Evolutionary conservation across 176 grass and related monocot genomes (phyloP).

Genomic region (Bothriochloa decipiens): DNA sequence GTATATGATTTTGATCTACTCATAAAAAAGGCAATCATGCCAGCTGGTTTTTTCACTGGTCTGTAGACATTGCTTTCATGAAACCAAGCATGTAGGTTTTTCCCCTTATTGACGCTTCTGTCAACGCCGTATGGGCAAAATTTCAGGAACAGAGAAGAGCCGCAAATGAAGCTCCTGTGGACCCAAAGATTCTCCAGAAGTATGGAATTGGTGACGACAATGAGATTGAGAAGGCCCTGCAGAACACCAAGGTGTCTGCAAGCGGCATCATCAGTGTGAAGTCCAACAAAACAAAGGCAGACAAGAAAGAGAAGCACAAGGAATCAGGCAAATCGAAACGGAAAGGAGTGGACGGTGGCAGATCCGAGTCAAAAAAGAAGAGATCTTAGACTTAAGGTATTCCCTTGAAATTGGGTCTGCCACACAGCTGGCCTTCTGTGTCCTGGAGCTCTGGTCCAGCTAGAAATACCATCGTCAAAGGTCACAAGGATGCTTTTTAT

Average conservation of each 20-base stretch:
- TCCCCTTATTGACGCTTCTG: not conserved
- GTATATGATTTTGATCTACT: not conserved
- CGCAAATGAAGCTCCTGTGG: slow-evolving; percentile 48
- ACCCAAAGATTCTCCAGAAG: slow-evolving; percentile 62
- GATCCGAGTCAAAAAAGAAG: slow-evolving; percentile 70
- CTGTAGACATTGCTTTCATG: not conserved
- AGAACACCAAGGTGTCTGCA: slow-evolving; percentile 62
- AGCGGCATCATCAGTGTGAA: slow-evolving; percentile 86
- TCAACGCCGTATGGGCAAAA: not conserved
- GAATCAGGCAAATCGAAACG: slow-evolving; percentile 61
- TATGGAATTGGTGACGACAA: slow-evolving; percentile 62
- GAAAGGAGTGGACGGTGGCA: slow-evolving; percentile 68
- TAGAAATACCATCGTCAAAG: not conserved
- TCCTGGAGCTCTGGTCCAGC: not conserved
- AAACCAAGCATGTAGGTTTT: not conserved
- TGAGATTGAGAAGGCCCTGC: slow-evolving; percentile 73
- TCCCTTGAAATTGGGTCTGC: not conserved
- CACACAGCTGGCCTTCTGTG: not conserved
- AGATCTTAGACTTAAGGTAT: slow-evolving; percentile 45
- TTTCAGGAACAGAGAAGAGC: slow-evolving; percentile 72
- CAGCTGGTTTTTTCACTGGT: not conserved
- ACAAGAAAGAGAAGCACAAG: slow-evolving; percentile 58
- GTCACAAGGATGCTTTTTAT: not conserved
- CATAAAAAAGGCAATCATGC: not conserved
- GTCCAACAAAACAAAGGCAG: slow-evolving; percentile 53